phyloP scores from a whole-genome alignment of 306 rosid genomes.

The Lablab purpureus region DNA sequence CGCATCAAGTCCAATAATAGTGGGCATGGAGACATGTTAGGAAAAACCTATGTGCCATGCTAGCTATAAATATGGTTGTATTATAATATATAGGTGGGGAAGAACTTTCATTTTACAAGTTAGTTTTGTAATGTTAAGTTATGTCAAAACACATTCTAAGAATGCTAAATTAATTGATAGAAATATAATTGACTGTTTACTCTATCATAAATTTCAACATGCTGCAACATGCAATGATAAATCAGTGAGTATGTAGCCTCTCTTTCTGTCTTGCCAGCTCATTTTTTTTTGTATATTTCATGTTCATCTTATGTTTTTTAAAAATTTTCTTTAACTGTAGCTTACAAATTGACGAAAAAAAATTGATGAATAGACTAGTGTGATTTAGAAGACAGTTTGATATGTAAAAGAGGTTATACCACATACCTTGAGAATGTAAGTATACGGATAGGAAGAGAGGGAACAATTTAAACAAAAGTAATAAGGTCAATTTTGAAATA shows the following conservation, averaged over 20 bases:
- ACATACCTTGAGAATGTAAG: not conserved
- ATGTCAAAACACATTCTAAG: too few species aligned
- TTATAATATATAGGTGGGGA: too few species aligned
- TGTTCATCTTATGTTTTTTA: not conserved
- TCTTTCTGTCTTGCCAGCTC: not conserved
- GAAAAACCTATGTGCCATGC: too few species aligned
- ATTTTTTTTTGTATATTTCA: not conserved
- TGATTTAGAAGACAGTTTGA: not conserved
- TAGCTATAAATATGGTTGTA: too few species aligned
- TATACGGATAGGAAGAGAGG: not conserved
- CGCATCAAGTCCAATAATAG: too few species aligned
- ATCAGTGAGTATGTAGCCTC: not conserved
- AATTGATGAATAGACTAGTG: not conserved
- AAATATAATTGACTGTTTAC: not conserved
- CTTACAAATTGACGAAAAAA: not conserved
- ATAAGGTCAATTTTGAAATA: not conserved
- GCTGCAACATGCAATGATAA: slow-evolving; percentile 3
- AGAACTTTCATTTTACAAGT: too few species aligned
- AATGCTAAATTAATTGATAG: not conserved
- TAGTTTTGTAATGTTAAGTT: too few species aligned
- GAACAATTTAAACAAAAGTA: slow-evolving; percentile 1
- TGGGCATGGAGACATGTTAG: too few species aligned
- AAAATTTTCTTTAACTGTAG: not conserved
- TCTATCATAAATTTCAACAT: not conserved
- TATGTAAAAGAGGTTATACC: not conserved